These are phyloP conservation scores for Pleurotus ostreatus DNA, from an alignment of 768 basidiomycete species.

Conservation along the genomic window DNA sequence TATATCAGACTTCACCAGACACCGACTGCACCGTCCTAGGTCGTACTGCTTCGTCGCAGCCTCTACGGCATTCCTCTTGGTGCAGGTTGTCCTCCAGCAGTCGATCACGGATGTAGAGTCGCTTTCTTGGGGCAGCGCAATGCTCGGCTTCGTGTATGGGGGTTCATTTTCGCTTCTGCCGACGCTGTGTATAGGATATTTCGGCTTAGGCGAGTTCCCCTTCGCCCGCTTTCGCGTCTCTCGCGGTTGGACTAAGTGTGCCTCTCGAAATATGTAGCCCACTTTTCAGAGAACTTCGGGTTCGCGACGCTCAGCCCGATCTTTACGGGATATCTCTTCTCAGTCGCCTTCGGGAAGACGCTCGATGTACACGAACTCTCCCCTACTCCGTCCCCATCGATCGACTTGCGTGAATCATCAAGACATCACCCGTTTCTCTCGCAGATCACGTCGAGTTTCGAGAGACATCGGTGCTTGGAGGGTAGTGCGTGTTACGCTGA, in stretches of 20 bases:
- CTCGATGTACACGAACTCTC: slow-evolving; percentile 69
- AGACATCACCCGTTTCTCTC: too few relatives aligned
- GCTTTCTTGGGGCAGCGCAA: slow-evolving; percentile 61
- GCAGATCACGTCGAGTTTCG: too few relatives aligned
- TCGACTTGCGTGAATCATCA: too few relatives aligned
- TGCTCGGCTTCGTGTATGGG: slow-evolving; percentile 70
- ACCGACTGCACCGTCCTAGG: slow-evolving; percentile 55
- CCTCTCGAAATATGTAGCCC: slow-evolving; percentile 36
- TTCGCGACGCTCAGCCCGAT: slow-evolving; percentile 71
- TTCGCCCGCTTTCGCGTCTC: too few relatives aligned
- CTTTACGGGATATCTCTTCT: slow-evolving; percentile 79
- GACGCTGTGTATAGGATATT: slow-evolving; percentile 83
- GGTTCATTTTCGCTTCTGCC: slow-evolving; percentile 68
- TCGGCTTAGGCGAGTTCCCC: slow-evolving; percentile 80
- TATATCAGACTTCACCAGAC: slow-evolving; percentile 60
- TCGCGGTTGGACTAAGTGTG: too few relatives aligned
- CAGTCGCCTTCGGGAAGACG: slow-evolving; percentile 74
- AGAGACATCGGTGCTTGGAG: too few relatives aligned
- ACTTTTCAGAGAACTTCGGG: slow-evolving; percentile 87
- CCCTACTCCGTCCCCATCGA: too few relatives aligned
- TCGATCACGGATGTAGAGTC: slow-evolving; percentile 49
- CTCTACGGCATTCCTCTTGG: slow-evolving; percentile 62
- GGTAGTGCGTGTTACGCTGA: slow-evolving; percentile 59
- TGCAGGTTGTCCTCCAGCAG: slow-evolving; percentile 57
- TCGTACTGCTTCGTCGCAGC: slow-evolving; percentile 68